Evolutionary conservation across 192 early-diverging fungal genomes (phyloP).

Genomic region (Umbelopsis vinacea): DNA sequence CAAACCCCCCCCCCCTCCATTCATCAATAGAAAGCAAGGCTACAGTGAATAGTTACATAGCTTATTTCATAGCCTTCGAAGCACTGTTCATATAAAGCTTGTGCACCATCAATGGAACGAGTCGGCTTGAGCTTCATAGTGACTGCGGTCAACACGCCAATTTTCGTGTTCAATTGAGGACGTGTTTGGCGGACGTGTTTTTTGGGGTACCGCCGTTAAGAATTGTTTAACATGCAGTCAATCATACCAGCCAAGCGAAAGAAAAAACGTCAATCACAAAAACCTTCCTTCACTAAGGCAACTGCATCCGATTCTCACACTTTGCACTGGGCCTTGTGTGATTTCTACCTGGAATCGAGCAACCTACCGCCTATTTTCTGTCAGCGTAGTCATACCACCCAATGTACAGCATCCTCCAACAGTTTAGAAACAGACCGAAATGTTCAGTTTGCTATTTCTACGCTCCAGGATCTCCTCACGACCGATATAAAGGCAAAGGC

Average conservation of each 20-base stretch:
- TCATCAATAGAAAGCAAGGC: too few species aligned
- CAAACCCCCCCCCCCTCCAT: too few species aligned
- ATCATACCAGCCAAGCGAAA: neutral
- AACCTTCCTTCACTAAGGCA: neutral
- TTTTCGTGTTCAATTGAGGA: too few species aligned
- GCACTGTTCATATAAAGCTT: too few species aligned
- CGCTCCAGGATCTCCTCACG: neutral
- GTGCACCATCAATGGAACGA: too few species aligned
- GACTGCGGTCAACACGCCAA: too few species aligned
- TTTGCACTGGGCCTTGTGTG: constrained; percentile 9
- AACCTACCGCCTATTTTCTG: neutral
- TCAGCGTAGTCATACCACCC: neutral
- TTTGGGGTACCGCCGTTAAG: too few species aligned
- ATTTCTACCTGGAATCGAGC: neutral
- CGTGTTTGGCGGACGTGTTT: too few species aligned
- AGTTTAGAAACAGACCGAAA: neutral
- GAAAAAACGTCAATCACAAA: neutral
- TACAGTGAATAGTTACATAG: too few species aligned
- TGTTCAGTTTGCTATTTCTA: constrained; percentile 11
- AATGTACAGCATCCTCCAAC: neutral
- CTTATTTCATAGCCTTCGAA: too few species aligned
- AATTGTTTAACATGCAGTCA: neutral
- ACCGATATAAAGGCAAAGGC: neutral
- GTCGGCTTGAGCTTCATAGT: too few species aligned
- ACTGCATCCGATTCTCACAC: neutral